Evolutionary conservation across 108 stramenopile genomes (phyloP), one percentile per base, ranked within the genome.

Genomic region (Cyclotella baltica): DNA sequence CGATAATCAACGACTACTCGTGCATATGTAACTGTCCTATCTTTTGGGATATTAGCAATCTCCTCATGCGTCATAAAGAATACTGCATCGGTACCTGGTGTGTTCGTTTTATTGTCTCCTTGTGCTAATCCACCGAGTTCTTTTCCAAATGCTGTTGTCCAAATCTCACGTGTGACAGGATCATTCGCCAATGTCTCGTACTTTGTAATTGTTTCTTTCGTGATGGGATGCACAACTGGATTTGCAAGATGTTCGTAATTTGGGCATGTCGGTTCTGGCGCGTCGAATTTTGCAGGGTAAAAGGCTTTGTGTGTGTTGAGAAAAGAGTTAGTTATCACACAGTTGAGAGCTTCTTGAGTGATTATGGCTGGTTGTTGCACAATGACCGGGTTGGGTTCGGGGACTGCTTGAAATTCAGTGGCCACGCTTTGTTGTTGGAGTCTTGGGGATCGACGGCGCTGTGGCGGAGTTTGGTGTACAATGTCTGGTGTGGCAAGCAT

Each of bases 11-110:
- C n/a, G 20, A 85, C 63, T 34, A 86, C 57, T 36, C 71, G 65
- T 22, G 36, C 67, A 56, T 84, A 81, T 25, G 87, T 75, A 57
- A 83, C 43, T 16, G 51, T 59, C 23, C 55, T 51, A 46, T 51
- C 38, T 51, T 57, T 9, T 10, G 81, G 87, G 29, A 82, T 51
- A 65, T 68, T 64, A 10, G 15, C n/a, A 22, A 64, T 64, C 19
- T 64, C 62, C 3, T 40, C 22, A 20, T 64, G 62, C 19, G 62
- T 20, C 37, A 64, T 10, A 10, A 64, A 8, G 38, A 64, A 36
- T 8, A 64, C 20, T 8, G 62, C 4, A 20, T 64, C 38, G 16
- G 62, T 64, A 40, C 62, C 38, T 9, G 9, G 2, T 3, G 9
- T 20, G 16, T 20, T 20, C 19, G 62, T 64, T 37, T 22, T 37